phyloP scores from a whole-genome alignment of 768 basidiomycete genomes.

The Russula sp. region DNA sequence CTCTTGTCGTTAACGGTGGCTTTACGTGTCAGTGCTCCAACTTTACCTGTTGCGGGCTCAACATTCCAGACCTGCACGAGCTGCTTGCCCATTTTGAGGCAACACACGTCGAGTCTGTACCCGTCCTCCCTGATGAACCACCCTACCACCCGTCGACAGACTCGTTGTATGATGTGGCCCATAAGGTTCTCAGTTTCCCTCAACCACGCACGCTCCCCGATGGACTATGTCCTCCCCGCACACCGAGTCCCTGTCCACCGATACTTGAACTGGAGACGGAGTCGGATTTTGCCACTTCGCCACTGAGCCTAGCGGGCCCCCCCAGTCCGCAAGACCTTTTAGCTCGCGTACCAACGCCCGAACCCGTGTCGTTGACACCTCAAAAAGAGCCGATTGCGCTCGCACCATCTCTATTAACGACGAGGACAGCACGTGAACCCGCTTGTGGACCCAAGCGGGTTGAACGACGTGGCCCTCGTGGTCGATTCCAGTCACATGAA shows the following conservation, averaged over 20 bases:
- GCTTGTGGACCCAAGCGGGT: constrained; percentile 10
- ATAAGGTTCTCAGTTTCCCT: constrained; percentile 29
- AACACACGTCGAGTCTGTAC: constrained; percentile 29
- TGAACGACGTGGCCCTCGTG: constrained; percentile 21
- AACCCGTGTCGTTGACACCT: neutral
- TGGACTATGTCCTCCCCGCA: constrained; percentile 17
- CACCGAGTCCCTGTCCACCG: constrained; percentile 11
- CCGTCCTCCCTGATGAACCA: constrained; percentile 8
- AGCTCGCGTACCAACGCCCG: neutral
- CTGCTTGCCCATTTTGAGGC: constrained; percentile 47
- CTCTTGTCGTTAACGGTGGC: neutral
- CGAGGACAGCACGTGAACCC: constrained; percentile 16
- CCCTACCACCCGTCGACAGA: constrained; percentile 13
- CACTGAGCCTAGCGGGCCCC: constrained; percentile 1
- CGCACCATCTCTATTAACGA: constrained; percentile 15
- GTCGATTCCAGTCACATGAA: constrained; percentile 20
- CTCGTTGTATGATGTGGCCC: constrained; percentile 13
- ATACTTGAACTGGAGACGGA: constrained; percentile 12
- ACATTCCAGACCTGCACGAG: constrained; percentile 41
- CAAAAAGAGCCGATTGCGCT: constrained; percentile 17
- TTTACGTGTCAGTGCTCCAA: constrained; percentile 33
- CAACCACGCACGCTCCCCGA: constrained; percentile 27
- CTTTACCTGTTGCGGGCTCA: constrained; percentile 43
- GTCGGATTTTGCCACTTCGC: constrained; percentile 14
- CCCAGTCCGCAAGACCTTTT: constrained; percentile 16